Evolutionary conservation across 2,329 filamentous ascomycete genomes (phyloP).

Genomic region (Ophiosphaerella korrae): DNA sequence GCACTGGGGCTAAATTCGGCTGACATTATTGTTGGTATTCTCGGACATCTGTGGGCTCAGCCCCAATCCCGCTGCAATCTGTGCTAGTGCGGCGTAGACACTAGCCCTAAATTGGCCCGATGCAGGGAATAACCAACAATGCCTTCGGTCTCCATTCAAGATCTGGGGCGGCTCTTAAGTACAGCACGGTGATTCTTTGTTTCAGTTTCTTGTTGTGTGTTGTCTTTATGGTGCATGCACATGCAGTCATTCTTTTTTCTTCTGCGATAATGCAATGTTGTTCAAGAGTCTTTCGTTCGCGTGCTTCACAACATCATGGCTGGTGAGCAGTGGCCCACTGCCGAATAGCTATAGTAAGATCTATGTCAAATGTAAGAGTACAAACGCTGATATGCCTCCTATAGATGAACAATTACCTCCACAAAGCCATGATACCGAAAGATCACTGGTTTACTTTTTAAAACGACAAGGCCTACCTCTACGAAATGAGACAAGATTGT

Average conservation of each 20-base stretch:
- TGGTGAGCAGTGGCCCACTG: constrained; percentile 5
- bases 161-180: constrained; percentile 24
- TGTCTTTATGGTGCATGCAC: constrained; percentile 22
- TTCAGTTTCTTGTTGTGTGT: constrained; percentile 30
- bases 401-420: not conserved
- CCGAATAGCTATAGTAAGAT: constrained; percentile 7
- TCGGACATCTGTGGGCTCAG: constrained; percentile 38
- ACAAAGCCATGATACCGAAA: not conserved
- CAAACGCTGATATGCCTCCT: not conserved
- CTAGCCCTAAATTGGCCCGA: constrained; percentile 29
- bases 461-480: not conserved
- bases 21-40: constrained; percentile 27
- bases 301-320: constrained; percentile 10
- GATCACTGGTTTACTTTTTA: not conserved
- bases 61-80: constrained; percentile 15
- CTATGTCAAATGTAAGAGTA: not conserved
- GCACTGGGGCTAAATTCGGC: constrained; percentile 39
- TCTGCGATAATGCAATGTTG: constrained; percentile 45
- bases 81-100: constrained; percentile 17
- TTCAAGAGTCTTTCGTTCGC: constrained; percentile 34
- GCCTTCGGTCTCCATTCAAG: constrained; percentile 30
- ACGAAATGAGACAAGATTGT: not conserved
- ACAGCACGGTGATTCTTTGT: constrained; percentile 32
- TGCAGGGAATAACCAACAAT: constrained; percentile 17
- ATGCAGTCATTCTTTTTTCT: constrained; percentile 30